A percentile compares a stretch with the other conserved stretches of the same genome.
Conservation (phyloP, 345 rosid species). For the Dimocarpus longan region DNA sequence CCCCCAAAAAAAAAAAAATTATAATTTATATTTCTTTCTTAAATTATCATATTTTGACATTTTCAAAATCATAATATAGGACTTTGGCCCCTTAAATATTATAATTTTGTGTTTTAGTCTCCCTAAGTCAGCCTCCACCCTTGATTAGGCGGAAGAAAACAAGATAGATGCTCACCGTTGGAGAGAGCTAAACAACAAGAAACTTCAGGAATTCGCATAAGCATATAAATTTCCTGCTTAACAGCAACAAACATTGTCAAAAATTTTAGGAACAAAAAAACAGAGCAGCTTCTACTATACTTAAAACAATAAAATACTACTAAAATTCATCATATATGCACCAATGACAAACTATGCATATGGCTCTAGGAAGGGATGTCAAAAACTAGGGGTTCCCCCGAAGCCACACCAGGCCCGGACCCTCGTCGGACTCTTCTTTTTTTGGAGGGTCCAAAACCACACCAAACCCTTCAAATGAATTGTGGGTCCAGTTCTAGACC, state of each 20-base stretch:
- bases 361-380: neutral
- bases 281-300: too few species aligned
- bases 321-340: neutral
- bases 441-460: too few species aligned
- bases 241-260: conserved; percentile 12
- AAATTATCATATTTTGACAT: neutral
- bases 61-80: neutral
- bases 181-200: conserved; percentile 25
- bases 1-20: too few species aligned
- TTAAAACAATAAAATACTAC: neutral
- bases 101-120: neutral
- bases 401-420: too few species aligned
- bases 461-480: too few species aligned
- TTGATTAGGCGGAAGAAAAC: neutral
- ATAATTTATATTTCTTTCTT: too few species aligned
- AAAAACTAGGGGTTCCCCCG: too few species aligned
- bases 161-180: conserved; percentile 36
- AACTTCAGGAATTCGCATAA: conserved; percentile 59
- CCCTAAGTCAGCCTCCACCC: neutral
- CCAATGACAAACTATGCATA: neutral
- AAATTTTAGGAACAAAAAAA: neutral
- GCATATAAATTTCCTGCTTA: conserved; percentile 63
- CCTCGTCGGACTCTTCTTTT: too few species aligned
- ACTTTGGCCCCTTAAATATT: neutral
- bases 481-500: too few species aligned